Evolutionary conservation across 1,139 yeast species (phyloP).

Genomic region (Hanseniaspora gamundiae): DNA sequence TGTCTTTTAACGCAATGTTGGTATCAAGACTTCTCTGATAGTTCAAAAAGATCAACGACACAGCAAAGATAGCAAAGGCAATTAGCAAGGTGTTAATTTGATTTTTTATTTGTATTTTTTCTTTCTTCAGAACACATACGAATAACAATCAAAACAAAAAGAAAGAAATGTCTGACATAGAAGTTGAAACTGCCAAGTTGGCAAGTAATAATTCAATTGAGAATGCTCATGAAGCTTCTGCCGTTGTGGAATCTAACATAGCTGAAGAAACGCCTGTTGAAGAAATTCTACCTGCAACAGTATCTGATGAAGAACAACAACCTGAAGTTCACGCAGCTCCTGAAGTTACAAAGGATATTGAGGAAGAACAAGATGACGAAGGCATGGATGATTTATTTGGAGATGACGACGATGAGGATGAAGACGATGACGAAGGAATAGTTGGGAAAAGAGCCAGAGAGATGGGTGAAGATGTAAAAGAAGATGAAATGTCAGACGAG

Average conservation of each 20-base stretch:
- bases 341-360: slow-evolving; percentile 6
- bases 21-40: no score
- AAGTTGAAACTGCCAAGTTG: slow-evolving; percentile 10
- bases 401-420: slow-evolving; percentile 19
- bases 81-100: no score
- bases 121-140: no score
- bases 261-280: neutral
- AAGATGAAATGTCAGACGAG: neutral
- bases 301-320: neutral
- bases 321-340: slow-evolving; percentile 5
- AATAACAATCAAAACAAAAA: no score
- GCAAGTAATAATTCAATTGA: slow-evolving; percentile 9
- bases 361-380: slow-evolving; percentile 13
- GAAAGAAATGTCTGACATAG: slow-evolving; percentile 16
- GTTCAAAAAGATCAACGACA: no score
- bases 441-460: neutral
- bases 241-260: neutral
- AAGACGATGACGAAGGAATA: slow-evolving; percentile 20
- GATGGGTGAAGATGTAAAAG: neutral
- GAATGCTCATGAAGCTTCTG: slow-evolving; percentile 1
- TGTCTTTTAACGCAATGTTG: no score
- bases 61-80: no score
- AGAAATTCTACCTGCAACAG: neutral
- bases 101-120: no score
- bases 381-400: slow-evolving; percentile 15